Conservation (phyloP, 257 asterid genomes). For the Solanum pinnatisectum region DNA sequence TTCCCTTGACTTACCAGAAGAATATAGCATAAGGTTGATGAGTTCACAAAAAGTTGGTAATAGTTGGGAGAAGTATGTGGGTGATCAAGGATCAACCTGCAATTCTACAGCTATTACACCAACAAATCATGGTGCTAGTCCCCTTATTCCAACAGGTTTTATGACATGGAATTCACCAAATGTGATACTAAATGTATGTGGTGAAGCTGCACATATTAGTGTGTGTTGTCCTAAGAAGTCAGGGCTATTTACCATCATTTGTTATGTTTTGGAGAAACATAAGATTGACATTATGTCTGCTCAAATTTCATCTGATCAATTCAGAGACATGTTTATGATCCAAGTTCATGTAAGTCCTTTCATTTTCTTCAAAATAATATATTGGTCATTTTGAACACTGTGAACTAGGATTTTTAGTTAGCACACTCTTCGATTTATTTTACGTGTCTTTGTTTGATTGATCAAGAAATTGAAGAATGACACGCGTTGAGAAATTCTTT, state of each 20-base stretch:
- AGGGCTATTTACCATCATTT: constrained; percentile 5
- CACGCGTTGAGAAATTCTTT: neutral
- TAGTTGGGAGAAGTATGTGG: constrained; percentile 32
- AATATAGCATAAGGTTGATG: neutral
- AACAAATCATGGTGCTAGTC: neutral
- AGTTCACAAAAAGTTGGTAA: constrained; percentile 6
- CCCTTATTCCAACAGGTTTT: neutral
- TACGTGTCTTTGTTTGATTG: neutral
- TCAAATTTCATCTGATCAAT: constrained; percentile 20
- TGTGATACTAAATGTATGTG: constrained; percentile 16
- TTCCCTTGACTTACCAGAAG: neutral
- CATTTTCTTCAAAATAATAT: neutral
- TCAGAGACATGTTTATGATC: constrained; percentile 18
- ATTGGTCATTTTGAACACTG: neutral
- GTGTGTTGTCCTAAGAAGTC: constrained; percentile 21
- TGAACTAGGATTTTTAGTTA: neutral
- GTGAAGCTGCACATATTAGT: constrained; percentile 20
- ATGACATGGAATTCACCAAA: constrained; percentile 26
- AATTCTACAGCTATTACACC: neutral
- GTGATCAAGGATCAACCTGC: constrained; percentile 33
- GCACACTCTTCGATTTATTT: neutral
- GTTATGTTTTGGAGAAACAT: constrained; percentile 28
- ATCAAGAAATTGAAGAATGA: neutral
- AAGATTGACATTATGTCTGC: constrained; percentile 22
- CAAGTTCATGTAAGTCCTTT: constrained; percentile 13